phyloP scores from a whole-genome alignment of 139 green algal genomes.

The Picochlorum sp. region DNA sequence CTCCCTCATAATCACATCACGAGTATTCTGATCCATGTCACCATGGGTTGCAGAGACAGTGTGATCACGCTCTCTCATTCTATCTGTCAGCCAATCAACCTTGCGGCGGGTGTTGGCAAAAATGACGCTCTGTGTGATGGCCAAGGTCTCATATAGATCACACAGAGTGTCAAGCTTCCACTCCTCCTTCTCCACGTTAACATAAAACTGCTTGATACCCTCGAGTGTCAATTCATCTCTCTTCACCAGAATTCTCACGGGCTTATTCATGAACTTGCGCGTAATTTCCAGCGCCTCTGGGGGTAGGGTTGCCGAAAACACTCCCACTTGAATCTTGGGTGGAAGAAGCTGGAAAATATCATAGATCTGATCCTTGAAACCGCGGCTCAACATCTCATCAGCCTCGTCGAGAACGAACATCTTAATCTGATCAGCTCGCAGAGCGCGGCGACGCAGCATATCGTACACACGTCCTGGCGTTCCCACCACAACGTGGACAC shows the following conservation, averaged over 20 bases:
- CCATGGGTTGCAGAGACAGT: constrained; percentile 98
- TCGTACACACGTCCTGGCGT: constrained; percentile 97
- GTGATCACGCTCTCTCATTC: constrained; percentile 98
- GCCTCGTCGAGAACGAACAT: constrained; percentile 98
- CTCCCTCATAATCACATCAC: constrained; percentile 99
- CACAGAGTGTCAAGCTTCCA: constrained; percentile 99
- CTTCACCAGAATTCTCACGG: constrained; percentile 98
- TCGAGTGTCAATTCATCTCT: constrained; percentile 99
- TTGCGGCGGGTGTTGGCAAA: constrained; percentile 99
- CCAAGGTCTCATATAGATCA: constrained; percentile 98
- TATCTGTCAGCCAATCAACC: constrained; percentile 99
- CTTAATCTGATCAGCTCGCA: constrained; percentile 80
- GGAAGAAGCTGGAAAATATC: constrained; percentile 99
- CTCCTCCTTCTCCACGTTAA: constrained; percentile 89
- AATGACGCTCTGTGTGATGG: constrained; percentile 99
- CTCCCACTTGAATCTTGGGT: constrained; percentile 96
- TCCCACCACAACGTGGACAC: constrained; percentile 92
- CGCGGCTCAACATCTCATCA: constrained; percentile 97
- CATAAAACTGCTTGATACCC: constrained; percentile 99
- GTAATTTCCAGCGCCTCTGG: constrained; percentile 99
- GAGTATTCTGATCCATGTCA: constrained; percentile 99
- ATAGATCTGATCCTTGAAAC: constrained; percentile 99
- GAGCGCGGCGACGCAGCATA: constrained; percentile 91
- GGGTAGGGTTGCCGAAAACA: constrained; percentile 98
- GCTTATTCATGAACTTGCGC: constrained; percentile 99